A percentile compares a stretch with the other conserved stretches of the same genome.
Conservation (phyloP, 1,284 basidiomycete genomes). For the Pseudomicrostroma phylloplanum region DNA sequence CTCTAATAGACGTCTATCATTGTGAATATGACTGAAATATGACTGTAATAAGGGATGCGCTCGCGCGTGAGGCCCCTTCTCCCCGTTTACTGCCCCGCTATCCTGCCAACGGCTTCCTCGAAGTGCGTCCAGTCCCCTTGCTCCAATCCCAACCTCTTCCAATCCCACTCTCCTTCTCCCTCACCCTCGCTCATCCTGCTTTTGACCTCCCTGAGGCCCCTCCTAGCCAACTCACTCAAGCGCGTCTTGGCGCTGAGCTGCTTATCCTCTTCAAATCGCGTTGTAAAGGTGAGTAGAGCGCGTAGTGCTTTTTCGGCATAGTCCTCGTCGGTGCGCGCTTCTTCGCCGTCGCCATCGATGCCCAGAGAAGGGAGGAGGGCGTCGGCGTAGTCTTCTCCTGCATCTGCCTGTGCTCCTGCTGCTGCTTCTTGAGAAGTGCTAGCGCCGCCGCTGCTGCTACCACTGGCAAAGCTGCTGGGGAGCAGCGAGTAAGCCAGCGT, state of each 20-base stretch:
- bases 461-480: slow-evolving; percentile 8
- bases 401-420: slow-evolving; percentile 10
- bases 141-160: slow-evolving; percentile 14
- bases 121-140: slow-evolving; percentile 7
- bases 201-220: neutral
- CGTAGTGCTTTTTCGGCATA: slow-evolving; percentile 73
- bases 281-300: slow-evolving; percentile 53
- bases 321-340: slow-evolving; percentile 63
- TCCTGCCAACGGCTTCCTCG: neutral
- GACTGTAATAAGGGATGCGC: too few species aligned
- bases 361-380: slow-evolving; percentile 55
- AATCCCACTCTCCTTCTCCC: slow-evolving; percentile 1
- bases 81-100: neutral
- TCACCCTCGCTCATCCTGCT: slow-evolving; percentile 4
- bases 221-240: neutral
- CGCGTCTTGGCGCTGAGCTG: slow-evolving; percentile 6
- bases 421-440: slow-evolving; percentile 9
- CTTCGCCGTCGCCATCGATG: slow-evolving; percentile 60
- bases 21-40: neutral
- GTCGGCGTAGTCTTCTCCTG: neutral
- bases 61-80: neutral
- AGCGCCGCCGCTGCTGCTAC: slow-evolving; percentile 10
- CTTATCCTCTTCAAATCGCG: slow-evolving; percentile 3
- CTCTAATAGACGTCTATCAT: neutral
- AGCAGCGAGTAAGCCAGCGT: slow-evolving; percentile 39